Evolutionary conservation across 371 early-diverging fungal species (phyloP).

Genomic region (Paraphysoderma sedebokerense): DNA sequence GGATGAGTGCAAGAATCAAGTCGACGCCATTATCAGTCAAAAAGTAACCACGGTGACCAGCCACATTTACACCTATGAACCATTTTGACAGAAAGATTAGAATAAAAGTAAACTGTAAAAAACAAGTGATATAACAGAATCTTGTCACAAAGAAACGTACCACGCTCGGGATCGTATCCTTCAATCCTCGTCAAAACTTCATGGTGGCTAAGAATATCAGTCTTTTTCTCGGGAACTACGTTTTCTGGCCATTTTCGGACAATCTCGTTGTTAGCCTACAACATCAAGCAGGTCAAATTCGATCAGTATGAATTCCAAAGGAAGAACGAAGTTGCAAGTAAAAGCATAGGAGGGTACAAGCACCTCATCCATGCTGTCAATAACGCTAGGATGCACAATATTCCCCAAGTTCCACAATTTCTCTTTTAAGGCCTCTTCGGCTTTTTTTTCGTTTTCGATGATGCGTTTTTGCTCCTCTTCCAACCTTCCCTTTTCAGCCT

Average conservation of each 20-base stretch:
- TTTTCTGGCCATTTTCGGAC: slow-evolving; percentile 47
- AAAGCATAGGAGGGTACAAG: not conserved
- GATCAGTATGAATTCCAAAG: not conserved
- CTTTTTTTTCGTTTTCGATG: slow-evolving; percentile 47
- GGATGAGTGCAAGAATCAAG: slow-evolving; percentile 89
- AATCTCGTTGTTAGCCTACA: slow-evolving; percentile 59
- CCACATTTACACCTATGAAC: slow-evolving; percentile 65
- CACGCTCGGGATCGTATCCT: slow-evolving; percentile 87
- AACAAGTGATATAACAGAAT: slow-evolving; percentile 1
- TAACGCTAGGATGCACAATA: slow-evolving; percentile 87
- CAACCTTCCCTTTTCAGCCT: slow-evolving; percentile 51
- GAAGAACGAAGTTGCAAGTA: not conserved
- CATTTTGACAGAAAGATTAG: not conserved
- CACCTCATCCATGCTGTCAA: slow-evolving; percentile 72
- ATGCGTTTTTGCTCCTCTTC: slow-evolving; percentile 52
- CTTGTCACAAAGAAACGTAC: too few relatives aligned
- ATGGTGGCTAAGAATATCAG: slow-evolving; percentile 71
- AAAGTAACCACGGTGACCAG: slow-evolving; percentile 99
- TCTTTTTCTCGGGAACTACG: slow-evolving; percentile 39
- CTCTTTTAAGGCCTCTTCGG: slow-evolving; percentile 42
- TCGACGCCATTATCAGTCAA: slow-evolving; percentile 90
- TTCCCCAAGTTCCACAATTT: slow-evolving; percentile 81
- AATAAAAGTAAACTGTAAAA: not conserved
- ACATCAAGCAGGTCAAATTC: slow-evolving; percentile 6
- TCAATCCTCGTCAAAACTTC: slow-evolving; percentile 82